phyloP scores from a whole-genome alignment of 495 filamentous ascomycete genomes.

The Aspergillus ellipticus region DNA sequence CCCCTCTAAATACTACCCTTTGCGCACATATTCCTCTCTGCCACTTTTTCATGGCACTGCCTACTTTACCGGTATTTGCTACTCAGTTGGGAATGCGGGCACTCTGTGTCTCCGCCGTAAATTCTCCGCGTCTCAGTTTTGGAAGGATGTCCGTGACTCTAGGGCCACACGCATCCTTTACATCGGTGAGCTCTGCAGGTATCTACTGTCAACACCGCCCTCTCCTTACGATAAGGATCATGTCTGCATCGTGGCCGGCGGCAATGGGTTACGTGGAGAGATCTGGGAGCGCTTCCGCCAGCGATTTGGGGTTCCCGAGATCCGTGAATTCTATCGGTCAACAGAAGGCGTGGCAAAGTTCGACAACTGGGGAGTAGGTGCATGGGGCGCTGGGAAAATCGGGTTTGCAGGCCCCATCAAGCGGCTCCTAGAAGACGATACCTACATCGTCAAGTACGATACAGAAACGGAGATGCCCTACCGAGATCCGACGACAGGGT shows the following conservation, averaged over 20 bases:
- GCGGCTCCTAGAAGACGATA: slow-evolving; percentile 49
- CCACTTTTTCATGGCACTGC: slow-evolving; percentile 88
- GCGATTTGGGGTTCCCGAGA: slow-evolving; percentile 74
- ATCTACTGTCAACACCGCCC: slow-evolving; percentile 73
- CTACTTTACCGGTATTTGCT: slow-evolving; percentile 59
- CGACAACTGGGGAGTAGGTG: slow-evolving; percentile 71
- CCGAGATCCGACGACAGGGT: slow-evolving; percentile 66
- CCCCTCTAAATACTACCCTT: slow-evolving; percentile 44
- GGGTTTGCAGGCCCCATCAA: slow-evolving; percentile 69
- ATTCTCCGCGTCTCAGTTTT: slow-evolving; percentile 85
- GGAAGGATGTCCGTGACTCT: slow-evolving; percentile 74
- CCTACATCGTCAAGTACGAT: slow-evolving; percentile 66
- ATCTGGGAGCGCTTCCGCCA: slow-evolving; percentile 85
- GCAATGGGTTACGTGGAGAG: slow-evolving; percentile 88
- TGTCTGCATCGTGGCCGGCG: slow-evolving; percentile 70
- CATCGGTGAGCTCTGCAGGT: slow-evolving; percentile 90
- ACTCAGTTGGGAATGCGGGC: slow-evolving; percentile 37
- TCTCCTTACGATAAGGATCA: slow-evolving; percentile 72
- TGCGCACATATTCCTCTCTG: slow-evolving; percentile 85
- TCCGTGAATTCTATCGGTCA: slow-evolving; percentile 86
- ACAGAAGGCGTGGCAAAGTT: slow-evolving; percentile 74
- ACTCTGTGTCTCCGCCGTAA: slow-evolving; percentile 56
- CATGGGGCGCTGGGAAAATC: slow-evolving; percentile 73
- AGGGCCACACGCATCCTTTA: slow-evolving; percentile 83
- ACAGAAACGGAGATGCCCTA: slow-evolving; percentile 64